Base-by-base conservation (phyloP, 2,329 filamentous ascomycete genomes). In the Pseudodiploospora longispora region DNA sequence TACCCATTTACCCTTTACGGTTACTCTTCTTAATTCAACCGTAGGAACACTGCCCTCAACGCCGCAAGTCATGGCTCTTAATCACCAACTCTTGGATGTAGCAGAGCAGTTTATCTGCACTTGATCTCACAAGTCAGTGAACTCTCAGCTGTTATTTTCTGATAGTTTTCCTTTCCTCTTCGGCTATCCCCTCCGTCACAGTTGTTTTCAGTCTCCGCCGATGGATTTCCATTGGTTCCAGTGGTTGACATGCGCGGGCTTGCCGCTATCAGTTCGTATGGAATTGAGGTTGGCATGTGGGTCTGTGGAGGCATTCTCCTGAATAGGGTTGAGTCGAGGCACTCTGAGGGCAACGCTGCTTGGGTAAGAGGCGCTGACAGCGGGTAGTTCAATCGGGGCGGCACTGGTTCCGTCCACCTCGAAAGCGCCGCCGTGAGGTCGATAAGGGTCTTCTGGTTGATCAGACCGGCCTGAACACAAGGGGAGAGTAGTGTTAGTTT, bases 321-420 rank as follows among this genome's bases (percentile, higher is more conserved):
- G 49, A 4, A 49, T 45, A 10, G 50, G 33, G 31, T 51, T 35
- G 7, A 33, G 40, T 38, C 41, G 30, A 10, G 19, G 12, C 12
- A 27, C 30, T 30, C 44, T 38, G 33, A 27, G 38, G 10, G 42
- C 9, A 12, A 30, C 30, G 36, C 39, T 32, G 34, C 38, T 35
- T 33, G 42, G 40, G 10, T 44, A 42, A 10, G 43, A 41, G 29
- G 48, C 39, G 27, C 49, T 52, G 27, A 54, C 46, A 27, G 58
- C 60, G 8, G 64, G 62, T 30, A 67, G 54, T 49, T 67, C 64
- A 10, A 58, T 52, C 9, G 62, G 59, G 27, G 54, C 52, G 7
- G 52, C 50, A 29, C 52, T 56, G 6, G 59, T 58, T 27, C 55
- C 63, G 44, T 67, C 64, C 64, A 67, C 65, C 48, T 67, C 64